A percentile compares a stretch with the other conserved stretches of the same genome.
phyloP scores from a whole-genome alignment of 352 stramenopile genomes.

The Phytopythium boreale region DNA sequence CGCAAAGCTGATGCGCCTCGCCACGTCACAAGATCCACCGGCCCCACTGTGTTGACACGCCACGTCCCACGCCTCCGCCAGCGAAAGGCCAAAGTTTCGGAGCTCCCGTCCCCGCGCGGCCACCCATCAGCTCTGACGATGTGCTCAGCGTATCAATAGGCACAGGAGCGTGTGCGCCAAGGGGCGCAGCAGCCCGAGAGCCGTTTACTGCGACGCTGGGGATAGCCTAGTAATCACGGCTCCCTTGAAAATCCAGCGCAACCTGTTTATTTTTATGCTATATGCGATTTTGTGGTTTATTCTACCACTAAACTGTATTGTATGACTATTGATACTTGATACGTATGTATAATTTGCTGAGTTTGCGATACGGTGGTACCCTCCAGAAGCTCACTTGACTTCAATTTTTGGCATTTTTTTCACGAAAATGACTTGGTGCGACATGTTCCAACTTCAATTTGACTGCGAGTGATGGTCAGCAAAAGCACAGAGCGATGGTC shows the following conservation, averaged over 20 bases:
- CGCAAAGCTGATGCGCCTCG: background rate
- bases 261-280: background rate
- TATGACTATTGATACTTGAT: background rate
- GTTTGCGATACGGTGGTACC: background rate
- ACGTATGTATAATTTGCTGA: background rate
- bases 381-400: background rate
- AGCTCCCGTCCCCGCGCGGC: background rate
- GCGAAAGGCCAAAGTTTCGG: background rate
- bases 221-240: background rate
- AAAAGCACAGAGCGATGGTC: background rate
- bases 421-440: slow-evolving; percentile 9
- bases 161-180: background rate
- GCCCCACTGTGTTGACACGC: background rate
- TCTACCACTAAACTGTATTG: no score
- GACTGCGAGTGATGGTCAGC: background rate
- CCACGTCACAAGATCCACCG: slow-evolving; percentile 4
- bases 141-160: background rate
- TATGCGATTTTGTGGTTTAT: background rate
- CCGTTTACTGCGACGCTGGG: background rate
- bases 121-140: background rate
- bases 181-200: background rate
- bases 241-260: background rate
- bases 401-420: slow-evolving; percentile 10
- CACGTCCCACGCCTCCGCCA: background rate
- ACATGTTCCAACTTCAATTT: slow-evolving; percentile 8